These are phyloP conservation scores for Metschnikowia lunata DNA, from an alignment of 805 yeast species.

Conservation along the genomic window DNA sequence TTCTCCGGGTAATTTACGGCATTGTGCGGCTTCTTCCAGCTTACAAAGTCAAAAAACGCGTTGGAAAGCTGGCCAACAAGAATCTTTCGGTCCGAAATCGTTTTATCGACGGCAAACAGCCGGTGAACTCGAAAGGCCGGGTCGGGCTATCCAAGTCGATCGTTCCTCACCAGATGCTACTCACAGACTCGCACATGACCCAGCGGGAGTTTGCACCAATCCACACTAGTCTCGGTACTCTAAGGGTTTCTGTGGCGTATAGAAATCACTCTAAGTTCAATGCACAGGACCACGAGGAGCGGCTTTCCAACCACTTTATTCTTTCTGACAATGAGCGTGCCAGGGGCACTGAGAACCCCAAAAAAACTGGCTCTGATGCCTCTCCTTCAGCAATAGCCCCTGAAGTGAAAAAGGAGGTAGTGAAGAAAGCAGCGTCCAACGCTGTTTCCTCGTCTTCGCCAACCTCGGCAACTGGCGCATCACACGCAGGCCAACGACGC, in stretches of 20 bases:
- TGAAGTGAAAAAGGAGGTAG: background rate
- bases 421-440: background rate
- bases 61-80: conserved; percentile 17
- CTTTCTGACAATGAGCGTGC: conserved; percentile 35
- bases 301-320: conserved; percentile 54
- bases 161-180: conserved; percentile 38
- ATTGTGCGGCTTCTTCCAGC: conserved; percentile 67
- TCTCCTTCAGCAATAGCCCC: background rate
- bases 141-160: conserved; percentile 75
- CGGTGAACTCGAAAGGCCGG: conserved; percentile 77
- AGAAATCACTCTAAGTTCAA: conserved; percentile 67
- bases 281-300: conserved; percentile 61
- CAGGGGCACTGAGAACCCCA: background rate
- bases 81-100: conserved; percentile 52
- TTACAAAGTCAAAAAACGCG: conserved; percentile 47
- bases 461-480: background rate
- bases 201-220: conserved; percentile 68
- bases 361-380: background rate
- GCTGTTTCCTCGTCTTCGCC: background rate
- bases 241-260: conserved; percentile 74
- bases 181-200: conserved; percentile 46
- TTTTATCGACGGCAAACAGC: conserved; percentile 69
- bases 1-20: conserved; percentile 72
- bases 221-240: conserved; percentile 67
- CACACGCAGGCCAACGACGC: background rate